Evolutionary conservation across 1,139 yeast species (phyloP), one percentile per base, ranked within the genome.

Genomic region (Debaryomyces subglobosus): DNA sequence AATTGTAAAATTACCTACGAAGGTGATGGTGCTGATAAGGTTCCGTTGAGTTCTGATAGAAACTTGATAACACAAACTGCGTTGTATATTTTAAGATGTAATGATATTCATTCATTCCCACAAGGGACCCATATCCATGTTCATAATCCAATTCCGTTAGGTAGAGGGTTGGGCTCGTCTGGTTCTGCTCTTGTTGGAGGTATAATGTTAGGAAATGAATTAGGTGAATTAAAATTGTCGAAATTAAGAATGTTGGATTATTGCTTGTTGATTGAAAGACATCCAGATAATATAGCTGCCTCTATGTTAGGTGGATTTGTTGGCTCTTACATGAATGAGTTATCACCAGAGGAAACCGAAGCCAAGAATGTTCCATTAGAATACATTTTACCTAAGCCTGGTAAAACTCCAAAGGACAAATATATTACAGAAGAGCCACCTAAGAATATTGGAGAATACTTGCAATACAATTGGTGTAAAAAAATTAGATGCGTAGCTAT

Each of bases 131-230:
- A 73, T 46, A 78, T 94, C 42, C 87, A 82, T 53, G 95, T 94
- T 49, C 77, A 74, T 52, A 94, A 94, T 68, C 97, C 97, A 27
- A 91, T 94, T 57, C 98, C 99, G 5, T 76, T 94, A 53, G 98
- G 99, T 27, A 84, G 99, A 65, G 99, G 99, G 7, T 78, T 94
- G 52, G 99, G 99, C 1, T 92, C 98, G 1, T 88, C 96, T n/a
- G 99, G 97, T 43, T 96, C 98, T 9, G 99, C 99, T 35, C 96
- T 94, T 34, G 98, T 94, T 23, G 98, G 96, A 12, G 99, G 99
- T 57, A 94, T 89, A n/a, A 77, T 91, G 72, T 77, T 94, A 37
- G 99, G 96, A 39, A 89, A 89, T 63, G 94, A 86, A 58, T 76
- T 91, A 24, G 97, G 95, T 21, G 77, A 81, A 49, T 74, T 94